These are phyloP conservation scores for Pseudocercospora crystallina DNA, from an alignment of 2,329 filamentous ascomycete genomes.

Conservation along the genomic window DNA sequence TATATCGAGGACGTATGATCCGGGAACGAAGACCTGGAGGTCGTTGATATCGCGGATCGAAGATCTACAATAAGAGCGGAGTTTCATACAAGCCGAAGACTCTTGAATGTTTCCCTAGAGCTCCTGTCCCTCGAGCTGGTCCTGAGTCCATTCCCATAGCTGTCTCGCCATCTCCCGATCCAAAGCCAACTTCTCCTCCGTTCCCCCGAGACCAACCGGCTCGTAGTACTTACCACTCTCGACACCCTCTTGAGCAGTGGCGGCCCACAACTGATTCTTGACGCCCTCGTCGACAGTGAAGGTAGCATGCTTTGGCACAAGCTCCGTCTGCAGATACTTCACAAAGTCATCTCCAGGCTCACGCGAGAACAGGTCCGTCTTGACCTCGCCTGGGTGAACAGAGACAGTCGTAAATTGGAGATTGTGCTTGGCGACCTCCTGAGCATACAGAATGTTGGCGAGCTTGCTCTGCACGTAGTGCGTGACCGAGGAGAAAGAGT, in stretches of 20 bases:
- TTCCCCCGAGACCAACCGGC: slow-evolving; percentile 31
- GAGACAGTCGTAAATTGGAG: slow-evolving; percentile 36
- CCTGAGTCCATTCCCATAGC: slow-evolving; percentile 38
- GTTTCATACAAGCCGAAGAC: too few relatives aligned
- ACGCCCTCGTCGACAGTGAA: slow-evolving; percentile 19
- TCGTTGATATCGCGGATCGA: not conserved
- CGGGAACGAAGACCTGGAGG: not conserved
- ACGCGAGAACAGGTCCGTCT: slow-evolving; percentile 10
- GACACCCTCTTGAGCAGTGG: slow-evolving; percentile 13
- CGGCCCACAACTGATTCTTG: slow-evolving; percentile 26
- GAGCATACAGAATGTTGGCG: slow-evolving; percentile 48
- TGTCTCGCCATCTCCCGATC: slow-evolving; percentile 34
- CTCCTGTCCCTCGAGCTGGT: slow-evolving; percentile 19
- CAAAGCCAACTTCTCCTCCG: slow-evolving; percentile 23
- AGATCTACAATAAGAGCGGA: too few relatives aligned
- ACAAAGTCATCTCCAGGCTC: slow-evolving; percentile 35
- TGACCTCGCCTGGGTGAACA: slow-evolving; percentile 1
- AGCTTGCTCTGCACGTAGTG: slow-evolving; percentile 43
- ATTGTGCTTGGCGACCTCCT: slow-evolving; percentile 41
- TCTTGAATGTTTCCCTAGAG: too few relatives aligned
- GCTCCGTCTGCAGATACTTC: slow-evolving; percentile 11
- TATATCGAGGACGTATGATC: not conserved
- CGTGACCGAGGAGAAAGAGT: slow-evolving; percentile 38
- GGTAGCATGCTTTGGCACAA: not conserved
- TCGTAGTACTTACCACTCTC: slow-evolving; percentile 39